Percentiles rank a stretch among this genome's conserved stretches.
Conservation (phyloP, 2,329 filamentous ascomycete genomes). For the Calycina herbarum region DNA sequence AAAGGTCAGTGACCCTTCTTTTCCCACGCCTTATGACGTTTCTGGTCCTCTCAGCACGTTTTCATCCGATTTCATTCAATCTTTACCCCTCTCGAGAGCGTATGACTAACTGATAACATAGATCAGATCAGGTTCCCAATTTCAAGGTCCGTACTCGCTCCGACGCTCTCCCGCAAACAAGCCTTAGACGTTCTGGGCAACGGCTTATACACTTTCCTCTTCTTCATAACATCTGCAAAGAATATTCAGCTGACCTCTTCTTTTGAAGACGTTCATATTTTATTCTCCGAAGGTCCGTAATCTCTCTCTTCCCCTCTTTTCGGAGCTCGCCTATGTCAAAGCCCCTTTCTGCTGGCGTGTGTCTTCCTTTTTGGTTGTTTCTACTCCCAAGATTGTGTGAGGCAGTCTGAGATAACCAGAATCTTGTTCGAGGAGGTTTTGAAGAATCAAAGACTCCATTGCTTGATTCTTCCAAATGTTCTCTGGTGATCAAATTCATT, state of each 20-base stretch:
- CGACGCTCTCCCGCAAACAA: not conserved
- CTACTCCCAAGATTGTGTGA: not conserved
- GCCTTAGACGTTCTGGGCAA: not conserved
- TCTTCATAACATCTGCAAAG: not conserved
- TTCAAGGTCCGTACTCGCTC: not conserved
- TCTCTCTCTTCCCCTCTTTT: not conserved
- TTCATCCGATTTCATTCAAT: not conserved
- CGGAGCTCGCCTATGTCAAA: not conserved
- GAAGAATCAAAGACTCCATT: no score
- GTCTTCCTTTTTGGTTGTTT: not conserved
- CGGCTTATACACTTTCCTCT: not conserved
- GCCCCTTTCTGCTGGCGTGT: not conserved
- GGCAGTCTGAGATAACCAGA: no score
- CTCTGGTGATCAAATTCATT: no score
- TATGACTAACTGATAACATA: not conserved
- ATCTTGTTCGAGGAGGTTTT: no score
- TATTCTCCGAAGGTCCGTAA: not conserved
- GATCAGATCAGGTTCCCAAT: not conserved
- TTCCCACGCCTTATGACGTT: not conserved
- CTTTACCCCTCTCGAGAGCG: not conserved
- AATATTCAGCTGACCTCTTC: not conserved
- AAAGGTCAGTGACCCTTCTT: not conserved
- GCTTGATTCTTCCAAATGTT: no score
- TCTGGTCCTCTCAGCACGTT: not conserved
- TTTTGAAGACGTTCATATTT: not conserved